A percentile compares a stretch with the other conserved stretches of the same genome.
phyloP scores from a whole-genome alignment of 139 green algal species.

The Haematococcus lacustris region DNA sequence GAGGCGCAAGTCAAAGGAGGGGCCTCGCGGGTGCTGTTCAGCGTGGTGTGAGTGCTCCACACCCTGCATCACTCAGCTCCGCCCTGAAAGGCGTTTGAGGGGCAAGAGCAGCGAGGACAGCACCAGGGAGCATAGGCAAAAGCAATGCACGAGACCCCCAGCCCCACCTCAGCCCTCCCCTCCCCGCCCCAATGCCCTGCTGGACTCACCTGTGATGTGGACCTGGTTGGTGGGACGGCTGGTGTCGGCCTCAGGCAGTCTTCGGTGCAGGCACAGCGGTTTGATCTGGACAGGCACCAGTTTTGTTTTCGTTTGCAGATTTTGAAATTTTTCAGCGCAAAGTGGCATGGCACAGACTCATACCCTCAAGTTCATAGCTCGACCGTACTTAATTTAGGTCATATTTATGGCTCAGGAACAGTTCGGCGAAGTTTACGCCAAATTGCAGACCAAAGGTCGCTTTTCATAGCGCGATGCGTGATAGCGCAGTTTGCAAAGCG shows the following conservation, averaged over 20 bases:
- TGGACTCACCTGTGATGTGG: conserved; percentile 26
- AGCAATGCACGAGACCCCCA: not conserved
- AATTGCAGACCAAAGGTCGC: not conserved
- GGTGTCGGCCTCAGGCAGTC: conserved; percentile 17
- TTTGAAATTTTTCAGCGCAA: not conserved
- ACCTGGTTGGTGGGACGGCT: conserved; percentile 42
- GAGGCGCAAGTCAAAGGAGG: no score
- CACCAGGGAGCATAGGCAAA: not conserved
- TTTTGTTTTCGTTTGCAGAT: not conserved
- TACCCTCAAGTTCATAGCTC: no score
- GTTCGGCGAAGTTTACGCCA: not conserved
- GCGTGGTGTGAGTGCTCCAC: no score
- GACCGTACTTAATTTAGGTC: no score
- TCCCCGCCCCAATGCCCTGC: not conserved
- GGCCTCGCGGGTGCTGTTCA: no score
- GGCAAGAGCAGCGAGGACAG: not conserved
- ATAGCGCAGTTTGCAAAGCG: no score
- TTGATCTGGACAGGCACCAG: conserved; percentile 24
- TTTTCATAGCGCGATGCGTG: no score
- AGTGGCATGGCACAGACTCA: no score
- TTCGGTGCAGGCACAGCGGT: conserved; percentile 59
- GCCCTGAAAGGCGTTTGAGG: not conserved
- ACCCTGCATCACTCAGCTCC: not conserved
- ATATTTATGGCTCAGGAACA: not conserved
- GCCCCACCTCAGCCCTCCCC: not conserved